Conservation (phyloP, 2,329 filamentous ascomycete species). For the Pseudogymnoascus sp. region DNA sequence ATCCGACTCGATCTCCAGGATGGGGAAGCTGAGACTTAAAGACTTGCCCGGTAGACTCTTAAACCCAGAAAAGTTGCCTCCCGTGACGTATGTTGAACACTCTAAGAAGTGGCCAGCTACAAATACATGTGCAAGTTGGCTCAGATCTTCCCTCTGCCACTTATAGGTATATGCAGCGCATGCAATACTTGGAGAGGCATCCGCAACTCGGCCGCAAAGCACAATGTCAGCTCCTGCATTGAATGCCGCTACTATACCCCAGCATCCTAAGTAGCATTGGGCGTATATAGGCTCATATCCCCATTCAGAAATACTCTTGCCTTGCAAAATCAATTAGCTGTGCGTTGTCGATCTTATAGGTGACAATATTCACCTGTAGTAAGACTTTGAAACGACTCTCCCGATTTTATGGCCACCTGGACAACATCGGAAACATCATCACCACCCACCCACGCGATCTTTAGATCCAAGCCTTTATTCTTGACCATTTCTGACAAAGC, state of each 20-base stretch:
- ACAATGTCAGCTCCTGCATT: constrained; percentile 33
- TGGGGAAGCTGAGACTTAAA: constrained; percentile 17
- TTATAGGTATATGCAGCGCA: constrained; percentile 34
- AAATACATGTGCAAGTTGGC: constrained; percentile 32
- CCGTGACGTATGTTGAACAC: constrained; percentile 21
- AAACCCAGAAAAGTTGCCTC: constrained; percentile 21
- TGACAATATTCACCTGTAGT: constrained; percentile 8
- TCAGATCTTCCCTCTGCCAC: constrained; percentile 31
- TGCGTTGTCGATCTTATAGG: neutral
- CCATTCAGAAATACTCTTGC: neutral
- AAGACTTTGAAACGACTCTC: constrained; percentile 11
- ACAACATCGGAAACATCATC: constrained; percentile 25
- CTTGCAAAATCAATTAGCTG: neutral
- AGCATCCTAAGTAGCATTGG: constrained; percentile 28
- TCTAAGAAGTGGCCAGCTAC: constrained; percentile 27
- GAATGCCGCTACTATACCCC: constrained; percentile 25
- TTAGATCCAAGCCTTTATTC: constrained; percentile 14
- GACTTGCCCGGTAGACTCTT: constrained; percentile 16
- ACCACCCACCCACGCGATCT: constrained; percentile 29
- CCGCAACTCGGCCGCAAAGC: constrained; percentile 35
- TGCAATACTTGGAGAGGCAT: constrained; percentile 35
- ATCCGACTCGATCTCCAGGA: constrained; percentile 9
- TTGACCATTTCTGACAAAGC: constrained; percentile 8
- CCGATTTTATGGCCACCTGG: constrained; percentile 1
- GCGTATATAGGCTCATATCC: constrained; percentile 15